A percentile compares a stretch with the other conserved stretches of the same genome.
These are phyloP conservation scores for Paramyrothecium roridum DNA, from an alignment of 2,329 filamentous ascomycete species.

Conservation along the genomic window DNA sequence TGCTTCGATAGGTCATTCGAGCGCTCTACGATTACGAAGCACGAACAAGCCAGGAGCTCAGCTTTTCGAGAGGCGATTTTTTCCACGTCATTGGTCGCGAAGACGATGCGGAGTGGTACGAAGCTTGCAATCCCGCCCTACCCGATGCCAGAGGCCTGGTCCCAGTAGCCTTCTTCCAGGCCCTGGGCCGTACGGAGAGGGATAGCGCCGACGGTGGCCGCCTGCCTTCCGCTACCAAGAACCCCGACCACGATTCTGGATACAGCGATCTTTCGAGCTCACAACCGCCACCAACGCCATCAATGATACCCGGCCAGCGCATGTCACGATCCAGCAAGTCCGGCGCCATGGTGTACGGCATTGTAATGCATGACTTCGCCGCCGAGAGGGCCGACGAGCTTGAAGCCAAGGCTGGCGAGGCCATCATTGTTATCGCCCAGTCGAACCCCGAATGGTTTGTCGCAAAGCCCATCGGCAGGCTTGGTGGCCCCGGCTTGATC, in stretches of 20 bases:
- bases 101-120: conserved; percentile 95
- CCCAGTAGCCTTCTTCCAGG: conserved; percentile 90
- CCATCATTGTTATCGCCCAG: conserved; percentile 97
- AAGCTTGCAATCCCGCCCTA: conserved; percentile 91
- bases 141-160: conserved; percentile 87
- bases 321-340: conserved; percentile 49
- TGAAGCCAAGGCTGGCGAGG: conserved; percentile 90
- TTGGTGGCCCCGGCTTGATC: conserved; percentile 94
- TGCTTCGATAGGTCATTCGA: conserved; percentile 76
- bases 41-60: conserved; percentile 72
- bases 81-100: conserved; percentile 97
- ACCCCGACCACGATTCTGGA: conserved; percentile 83
- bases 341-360: conserved; percentile 91
- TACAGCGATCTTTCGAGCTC: conserved; percentile 49
- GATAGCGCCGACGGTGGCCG: conserved; percentile 67
- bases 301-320: conserved; percentile 35
- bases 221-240: conserved; percentile 47
- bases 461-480: conserved; percentile 93
- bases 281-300: conserved; percentile 15
- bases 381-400: conserved; percentile 95
- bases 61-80: conserved; percentile 93
- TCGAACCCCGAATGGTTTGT: conserved; percentile 99
- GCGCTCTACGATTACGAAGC: conserved; percentile 92
- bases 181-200: conserved; percentile 85
- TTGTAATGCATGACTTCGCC: conserved; percentile 95